Evolutionary conservation across 352 stramenopile genomes (phyloP), one percentile per base, ranked within the genome.

Genomic region (Phytopythium montanum): DNA sequence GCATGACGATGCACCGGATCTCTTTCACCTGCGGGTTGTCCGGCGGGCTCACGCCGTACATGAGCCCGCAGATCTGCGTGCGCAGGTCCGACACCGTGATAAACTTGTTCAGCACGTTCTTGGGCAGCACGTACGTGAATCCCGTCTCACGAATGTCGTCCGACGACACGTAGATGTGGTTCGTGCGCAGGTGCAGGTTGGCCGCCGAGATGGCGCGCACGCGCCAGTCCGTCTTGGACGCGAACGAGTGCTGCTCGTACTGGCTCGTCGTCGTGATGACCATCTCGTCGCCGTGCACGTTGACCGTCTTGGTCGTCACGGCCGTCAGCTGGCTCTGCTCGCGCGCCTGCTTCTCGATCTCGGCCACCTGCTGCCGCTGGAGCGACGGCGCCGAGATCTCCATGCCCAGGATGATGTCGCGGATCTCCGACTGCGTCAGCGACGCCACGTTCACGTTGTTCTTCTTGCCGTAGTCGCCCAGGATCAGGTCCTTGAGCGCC

Each of bases 371-470:
- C 70, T 99, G 97, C 7, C 98, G 89, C 67, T 99, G 98, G 56
- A 99, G 82, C 26, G 96, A 99, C 46, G 98, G 98, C 50, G 98
- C 96, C 34, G 97, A 97, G 66, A 99, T 99, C 75, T 99, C 97
- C 97, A 99, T 99, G 61, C 98, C 98, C 33, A 99, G 72, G 74
- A 99, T 99, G 65, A 99, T 99, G 69, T 99, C 98, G 56, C 98
- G 92, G 54, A 99, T 99, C 76, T 99, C 98, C 49, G 93, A 99
- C 67, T 99, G 97, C 3, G 98, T 99, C 61, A 99, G 79, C 54
- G 96, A 99, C 19, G 96, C 97, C 10, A 99, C 97, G 75, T 99
- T 99, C 31, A 99, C 97, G 70, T 99, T 99, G 79, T 99, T 99
- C 73, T 99, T 99, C 79, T 99, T 99, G 59, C 97, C 97, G 66